Percentiles rank a stretch among this genome's conserved stretches.
Evolutionary conservation across 2,329 filamentous ascomycete species (phyloP).

Genomic region (Aspergillus sp.): DNA sequence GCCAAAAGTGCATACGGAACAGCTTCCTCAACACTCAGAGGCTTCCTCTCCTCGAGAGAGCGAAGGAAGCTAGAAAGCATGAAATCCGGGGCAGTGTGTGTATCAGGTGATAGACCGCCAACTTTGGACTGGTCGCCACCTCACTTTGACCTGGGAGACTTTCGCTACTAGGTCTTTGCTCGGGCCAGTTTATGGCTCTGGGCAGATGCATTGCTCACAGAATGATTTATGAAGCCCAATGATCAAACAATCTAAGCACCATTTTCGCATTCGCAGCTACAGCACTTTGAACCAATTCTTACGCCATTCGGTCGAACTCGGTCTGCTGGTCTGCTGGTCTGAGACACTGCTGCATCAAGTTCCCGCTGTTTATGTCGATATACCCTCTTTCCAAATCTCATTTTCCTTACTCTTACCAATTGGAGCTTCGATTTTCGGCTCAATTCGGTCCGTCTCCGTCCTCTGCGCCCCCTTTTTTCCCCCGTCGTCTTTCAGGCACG

Average conservation of each 20-base stretch:
- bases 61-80: slow-evolving; percentile 34
- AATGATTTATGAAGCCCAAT: slow-evolving; percentile 18
- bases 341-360: not conserved
- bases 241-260: not conserved
- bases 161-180: slow-evolving; percentile 27
- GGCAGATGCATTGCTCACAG: not conserved
- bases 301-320: slow-evolving; percentile 1
- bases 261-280: slow-evolving; percentile 4
- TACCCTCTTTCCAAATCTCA: slow-evolving; percentile 7
- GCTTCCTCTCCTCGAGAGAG: slow-evolving; percentile 40
- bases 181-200: not conserved
- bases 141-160: slow-evolving; percentile 38
- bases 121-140: slow-evolving; percentile 44
- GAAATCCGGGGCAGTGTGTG: slow-evolving; percentile 33
- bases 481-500: slow-evolving; percentile 14
- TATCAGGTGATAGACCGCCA: slow-evolving; percentile 38
- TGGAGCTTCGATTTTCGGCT: slow-evolving; percentile 7
- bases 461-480: slow-evolving; percentile 6
- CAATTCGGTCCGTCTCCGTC: not conserved
- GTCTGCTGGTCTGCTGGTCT: not conserved
- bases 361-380: not conserved
- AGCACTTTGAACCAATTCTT: not conserved
- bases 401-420: slow-evolving; percentile 11
- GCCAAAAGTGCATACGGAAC: slow-evolving; percentile 40
- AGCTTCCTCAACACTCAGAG: slow-evolving; percentile 42